Evolutionary conservation across 805 yeast species (phyloP).

Genomic region (Lipomyces yamadae): DNA sequence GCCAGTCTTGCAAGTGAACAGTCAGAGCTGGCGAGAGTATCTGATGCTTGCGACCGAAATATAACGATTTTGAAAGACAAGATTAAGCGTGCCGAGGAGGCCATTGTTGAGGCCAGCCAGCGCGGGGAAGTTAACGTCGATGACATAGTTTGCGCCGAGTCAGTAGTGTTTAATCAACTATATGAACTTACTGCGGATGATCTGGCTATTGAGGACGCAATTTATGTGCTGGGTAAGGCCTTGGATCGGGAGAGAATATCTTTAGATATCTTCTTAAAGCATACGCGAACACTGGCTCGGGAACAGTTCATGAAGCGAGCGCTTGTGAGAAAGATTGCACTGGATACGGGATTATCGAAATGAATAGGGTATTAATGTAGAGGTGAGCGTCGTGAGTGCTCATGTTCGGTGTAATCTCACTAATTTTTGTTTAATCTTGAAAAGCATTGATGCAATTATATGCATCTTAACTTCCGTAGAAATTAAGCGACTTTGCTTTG

Average conservation of each 20-base stretch:
- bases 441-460: not conserved
- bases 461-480: too few relatives aligned
- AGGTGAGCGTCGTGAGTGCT: not conserved
- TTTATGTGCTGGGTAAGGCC: slow-evolving; percentile 60
- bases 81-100: slow-evolving; percentile 41
- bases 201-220: slow-evolving; percentile 71
- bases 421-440: not conserved
- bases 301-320: slow-evolving; percentile 64
- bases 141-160: slow-evolving; percentile 56
- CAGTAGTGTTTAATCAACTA: slow-evolving; percentile 62
- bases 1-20: slow-evolving; percentile 48
- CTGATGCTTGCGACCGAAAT: slow-evolving; percentile 51
- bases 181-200: slow-evolving; percentile 69
- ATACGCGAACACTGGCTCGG: slow-evolving; percentile 61
- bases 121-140: slow-evolving; percentile 46
- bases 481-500: not conserved
- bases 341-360: slow-evolving; percentile 24
- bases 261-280: slow-evolving; percentile 52
- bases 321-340: slow-evolving; percentile 45
- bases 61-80: slow-evolving; percentile 27
- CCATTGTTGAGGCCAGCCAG: slow-evolving; percentile 44
- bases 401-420: not conserved
- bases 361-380: not conserved
- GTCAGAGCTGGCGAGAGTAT: slow-evolving; percentile 37
- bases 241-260: slow-evolving; percentile 56